phyloP scores from a whole-genome alignment of 257 asterid genomes.

The Asclepias syriaca region DNA sequence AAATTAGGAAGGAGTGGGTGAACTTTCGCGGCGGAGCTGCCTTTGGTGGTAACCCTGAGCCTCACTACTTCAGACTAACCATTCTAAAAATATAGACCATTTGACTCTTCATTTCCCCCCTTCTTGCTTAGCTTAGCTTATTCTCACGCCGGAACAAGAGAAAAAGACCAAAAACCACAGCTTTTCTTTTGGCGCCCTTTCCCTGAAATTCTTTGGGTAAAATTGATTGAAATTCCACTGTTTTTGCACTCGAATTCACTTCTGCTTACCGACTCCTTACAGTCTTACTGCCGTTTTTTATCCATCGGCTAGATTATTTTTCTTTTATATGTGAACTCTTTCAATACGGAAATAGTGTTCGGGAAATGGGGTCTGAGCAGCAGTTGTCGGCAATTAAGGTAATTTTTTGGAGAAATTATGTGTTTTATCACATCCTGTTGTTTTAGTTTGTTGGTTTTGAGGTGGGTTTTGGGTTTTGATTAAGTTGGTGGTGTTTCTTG shows the following conservation, averaged over 20 bases:
- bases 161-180: slow-evolving; percentile 2
- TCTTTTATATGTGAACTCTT: slow-evolving; percentile 4
- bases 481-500: slow-evolving; percentile 7
- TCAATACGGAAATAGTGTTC: too few species aligned
- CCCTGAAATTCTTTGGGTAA: slow-evolving; percentile 16
- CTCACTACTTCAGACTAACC: too few species aligned
- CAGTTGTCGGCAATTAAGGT: slow-evolving; percentile 68
- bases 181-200: slow-evolving; percentile 55
- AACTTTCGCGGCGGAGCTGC: too few species aligned
- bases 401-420: background rate
- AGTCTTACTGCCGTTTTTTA: slow-evolving; percentile 6
- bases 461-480: slow-evolving; percentile 3
- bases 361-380: slow-evolving; percentile 58
- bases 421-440: background rate
- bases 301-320: background rate
- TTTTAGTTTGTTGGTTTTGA: background rate
- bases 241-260: background rate
- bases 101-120: background rate
- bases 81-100: background rate
- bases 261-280: slow-evolving; percentile 21
- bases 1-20: too few species aligned
- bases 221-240: slow-evolving; percentile 21
- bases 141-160: background rate
- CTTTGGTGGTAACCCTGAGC: too few species aligned
- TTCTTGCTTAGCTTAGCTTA: background rate